Conservation (phyloP, 2,329 filamentous ascomycete species). For the Paraphoma sp. region DNA sequence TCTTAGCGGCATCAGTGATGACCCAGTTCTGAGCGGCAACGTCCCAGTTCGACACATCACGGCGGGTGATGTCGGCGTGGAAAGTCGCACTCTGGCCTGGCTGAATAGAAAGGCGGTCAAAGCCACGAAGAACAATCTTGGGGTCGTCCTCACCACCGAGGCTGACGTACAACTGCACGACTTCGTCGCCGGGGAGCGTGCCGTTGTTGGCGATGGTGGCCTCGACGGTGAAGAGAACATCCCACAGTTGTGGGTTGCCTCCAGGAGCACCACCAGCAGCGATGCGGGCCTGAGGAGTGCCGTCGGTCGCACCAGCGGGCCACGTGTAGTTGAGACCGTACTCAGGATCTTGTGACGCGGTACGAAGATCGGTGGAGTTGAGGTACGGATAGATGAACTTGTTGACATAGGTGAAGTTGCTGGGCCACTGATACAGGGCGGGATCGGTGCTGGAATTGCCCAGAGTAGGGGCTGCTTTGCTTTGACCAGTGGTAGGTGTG, state of each 20-base stretch:
- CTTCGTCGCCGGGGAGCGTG: conserved; percentile 68
- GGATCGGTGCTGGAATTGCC: conserved; percentile 69
- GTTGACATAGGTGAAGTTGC: conserved; percentile 58
- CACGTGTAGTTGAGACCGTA: conserved; percentile 67
- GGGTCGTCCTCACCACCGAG: conserved; percentile 80
- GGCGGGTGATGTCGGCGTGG: conserved; percentile 72
- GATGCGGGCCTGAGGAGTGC: conserved; percentile 63
- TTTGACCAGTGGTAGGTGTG: conserved; percentile 66
- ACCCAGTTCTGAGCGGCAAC: conserved; percentile 82
- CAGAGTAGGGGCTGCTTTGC: conserved; percentile 67
- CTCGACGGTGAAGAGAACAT: conserved; percentile 71
- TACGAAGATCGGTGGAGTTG: conserved; percentile 65
- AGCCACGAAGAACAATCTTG: conserved; percentile 73
- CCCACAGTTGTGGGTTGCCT: conserved; percentile 70
- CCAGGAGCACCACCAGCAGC: conserved; percentile 70
- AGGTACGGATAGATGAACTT: conserved; percentile 76
- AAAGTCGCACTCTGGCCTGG: conserved; percentile 74
- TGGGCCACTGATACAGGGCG: conserved; percentile 73
- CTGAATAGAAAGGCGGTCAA: conserved; percentile 76
- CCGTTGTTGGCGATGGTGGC: conserved; percentile 78
- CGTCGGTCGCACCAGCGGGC: conserved; percentile 64
- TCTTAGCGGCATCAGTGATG: conserved; percentile 63
- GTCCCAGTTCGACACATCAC: conserved; percentile 91
- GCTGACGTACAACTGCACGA: conserved; percentile 77
- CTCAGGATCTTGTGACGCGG: conserved; percentile 63